Conservation (phyloP, 2,329 filamentous ascomycete species). For the Myriangium duriaei region DNA sequence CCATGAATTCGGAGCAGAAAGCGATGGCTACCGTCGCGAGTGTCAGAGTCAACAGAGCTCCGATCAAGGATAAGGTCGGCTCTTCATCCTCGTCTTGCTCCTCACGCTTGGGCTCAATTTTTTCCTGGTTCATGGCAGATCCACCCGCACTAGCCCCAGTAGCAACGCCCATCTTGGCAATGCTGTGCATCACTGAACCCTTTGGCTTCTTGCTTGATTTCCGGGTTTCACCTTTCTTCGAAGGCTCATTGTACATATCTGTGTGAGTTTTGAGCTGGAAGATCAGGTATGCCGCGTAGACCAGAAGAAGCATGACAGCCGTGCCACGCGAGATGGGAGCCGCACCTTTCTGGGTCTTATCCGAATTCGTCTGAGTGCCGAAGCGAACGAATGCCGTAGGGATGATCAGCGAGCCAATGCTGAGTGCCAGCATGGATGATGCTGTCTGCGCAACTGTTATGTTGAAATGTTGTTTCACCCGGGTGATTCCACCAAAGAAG, state of each 20-base stretch:
- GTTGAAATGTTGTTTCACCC: conserved; percentile 80
- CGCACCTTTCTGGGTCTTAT: conserved; percentile 15
- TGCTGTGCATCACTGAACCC: conserved; percentile 36
- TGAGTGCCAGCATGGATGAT: conserved; percentile 64
- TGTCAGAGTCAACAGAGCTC: conserved; percentile 59
- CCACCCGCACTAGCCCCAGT: conserved; percentile 39
- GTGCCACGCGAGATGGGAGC: conserved; percentile 53
- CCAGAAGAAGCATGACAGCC: conserved; percentile 66
- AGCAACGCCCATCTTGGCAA: conserved; percentile 41
- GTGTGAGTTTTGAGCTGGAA: conserved; percentile 86
- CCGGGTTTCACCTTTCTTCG: conserved; percentile 59
- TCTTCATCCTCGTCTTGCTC: conserved; percentile 54
- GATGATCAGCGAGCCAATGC: conserved; percentile 72
- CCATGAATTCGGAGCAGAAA: conserved; percentile 58
- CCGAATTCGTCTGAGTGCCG: conserved; percentile 18
- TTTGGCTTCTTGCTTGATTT: conserved; percentile 34
- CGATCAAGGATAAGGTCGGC: conserved; percentile 58
- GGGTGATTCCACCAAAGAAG: conserved; percentile 71
- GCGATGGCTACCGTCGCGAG: conserved; percentile 69
- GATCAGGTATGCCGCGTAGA: conserved; percentile 72
- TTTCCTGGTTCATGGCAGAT: conserved; percentile 37
- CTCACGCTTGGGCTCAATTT: conserved; percentile 32
- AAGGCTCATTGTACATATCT: conserved; percentile 65
- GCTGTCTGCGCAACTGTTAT: conserved; percentile 83
- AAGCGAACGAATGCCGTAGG: conserved; percentile 70